Base-by-base conservation (phyloP, 192 early-diverging fungal species). In the Rhizophlyctis rosea region DNA sequence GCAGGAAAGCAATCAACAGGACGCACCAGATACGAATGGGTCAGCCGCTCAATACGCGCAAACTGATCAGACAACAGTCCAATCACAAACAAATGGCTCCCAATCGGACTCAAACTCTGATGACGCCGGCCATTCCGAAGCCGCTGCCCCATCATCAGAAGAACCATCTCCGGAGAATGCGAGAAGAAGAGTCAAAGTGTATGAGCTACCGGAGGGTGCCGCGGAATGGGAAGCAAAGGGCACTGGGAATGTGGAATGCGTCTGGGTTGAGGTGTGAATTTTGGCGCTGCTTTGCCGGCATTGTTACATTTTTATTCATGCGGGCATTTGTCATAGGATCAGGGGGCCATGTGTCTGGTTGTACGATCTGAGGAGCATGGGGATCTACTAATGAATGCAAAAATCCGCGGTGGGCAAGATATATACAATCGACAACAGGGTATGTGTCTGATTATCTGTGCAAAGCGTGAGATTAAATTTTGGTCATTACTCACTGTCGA, bases 361-460 rank as follows among this genome's bases (percentile, higher is more conserved):
- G 78, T 76, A 4, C 50, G 74, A 50, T 61, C 61, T 16, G 78
- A 80, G 27, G 51, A 52, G 7, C 69, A 75, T 34, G 68, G 64
- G 29, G 44, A 63, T 2, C 34, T 76, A 25, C 32, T 96, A 28
- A 71, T 97, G 62, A 88, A 87, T 52, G 86, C 88, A 34, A 80
- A 81, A 36, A 89, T 98, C 39, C 77, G 82, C 55, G 27, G 28
- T 3, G 78, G 77, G 27, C 84, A 88, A 34, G 80, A 86, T 51
- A 77, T 86, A 2, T 95, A 94, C 72, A 83, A 87, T 61, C 79
- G 85, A 35, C 93, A 96, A 60, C 91, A 98, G 80, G 88, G 93
- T 95, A 72, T 24, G 70, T 69, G 24, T 25, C 18, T 7, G n/a
- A 34, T 4, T 24, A 29, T n/a, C 31, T 25, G 14, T 51, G 32